Evolutionary conservation across 331 rosid genomes (phyloP), one percentile per base, ranked within the genome.

Genomic region (Arachis monticola): DNA sequence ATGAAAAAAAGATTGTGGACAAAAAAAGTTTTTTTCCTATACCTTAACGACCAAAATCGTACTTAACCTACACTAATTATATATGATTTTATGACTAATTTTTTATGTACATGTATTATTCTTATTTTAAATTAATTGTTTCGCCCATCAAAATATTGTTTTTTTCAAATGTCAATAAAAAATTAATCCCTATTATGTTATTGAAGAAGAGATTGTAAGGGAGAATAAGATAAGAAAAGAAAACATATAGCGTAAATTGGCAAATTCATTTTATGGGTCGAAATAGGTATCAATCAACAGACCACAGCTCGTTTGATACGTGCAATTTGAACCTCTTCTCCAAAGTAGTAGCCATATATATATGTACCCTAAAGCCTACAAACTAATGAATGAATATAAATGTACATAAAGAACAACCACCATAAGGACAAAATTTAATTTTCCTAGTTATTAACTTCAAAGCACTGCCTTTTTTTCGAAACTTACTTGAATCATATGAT

Each of bases 231-330:
- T 38, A 38, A 38, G 41, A 5, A 4, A 38, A 38, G 41, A 38
- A 35, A 38, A 38, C 5, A 38, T 3, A 38, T 5, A 0, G 5
- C 4, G 5, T 12, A 73, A 60, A 66, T 5, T 60, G 64, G 72
- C 52, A 66, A 52, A 38, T 71, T 60, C 60, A 58, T 46, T 73
- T 52, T 55, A 62, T 75, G 82, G 73, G 84, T 77, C 83, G 77
- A 73, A 73, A 59, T 60, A 10, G 51, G 12, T 70, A 67, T 69
- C 60, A 31, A 80, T 77, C 82, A 76, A 78, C 31, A 44, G 27
- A 11, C 8, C 41, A 42, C 84, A 87, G 87, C 87, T 85, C 92
- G 85, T 68, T 8, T 31, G 14, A 57, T 2, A n/a, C 53, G 88
- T 73, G 76, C 86, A 35, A 30, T 72, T 82, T 72, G 77, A 77